Evolutionary conservation across 345 rosid genomes (phyloP), one percentile per base, ranked within the genome.

Genomic region (Cardamine occulta): DNA sequence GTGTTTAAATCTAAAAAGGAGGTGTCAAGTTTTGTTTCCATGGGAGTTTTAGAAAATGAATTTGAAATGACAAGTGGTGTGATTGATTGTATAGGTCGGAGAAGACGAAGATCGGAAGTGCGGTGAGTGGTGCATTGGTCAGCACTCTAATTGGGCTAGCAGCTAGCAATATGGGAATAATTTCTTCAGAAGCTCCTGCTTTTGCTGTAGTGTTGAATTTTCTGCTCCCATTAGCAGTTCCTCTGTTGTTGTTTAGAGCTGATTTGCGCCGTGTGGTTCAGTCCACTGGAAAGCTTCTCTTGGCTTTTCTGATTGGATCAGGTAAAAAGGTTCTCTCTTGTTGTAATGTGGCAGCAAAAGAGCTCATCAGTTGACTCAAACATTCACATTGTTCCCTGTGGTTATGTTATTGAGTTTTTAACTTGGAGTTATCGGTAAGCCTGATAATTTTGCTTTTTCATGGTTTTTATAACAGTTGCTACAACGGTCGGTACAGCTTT

Each of bases 121-220:
- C 89, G 26, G 72, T 93, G 83, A 91, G 97, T 62, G 96, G 90
- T 39, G 98, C 98, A 8, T 55, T 91, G 49, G 96, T 89, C 55
- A 93, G 94, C 87, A 89, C 93, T 45, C 84, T 91, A 66, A 79
- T 91, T 45, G 98, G 98, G 17, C 91, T 89, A 1, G 90, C 84
- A 17, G 96, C 94, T 19, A 87, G 98, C 65, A 89, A 91, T 77
- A 74, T 87, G 47, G 93, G 98, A 57, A 32, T 93, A 35, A 84
- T 93, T 66, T 83, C 98, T 9, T 83, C 83, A 19, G 89, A 86
- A 66, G 87, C 94, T 58, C 88, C 84, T 2, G 93, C 89, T 5
- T 91, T 88, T 60, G 71, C 85, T 7, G 18, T 84, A 1, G 97
- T 91, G 15, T 70, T 91, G 84, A 86, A 86, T 69, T 89, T 86